Percentiles rank a stretch among this genome's conserved stretches.
phyloP scores from a whole-genome alignment of 2,329 filamentous ascomycete genomes.

The Aschersonia sp. region DNA sequence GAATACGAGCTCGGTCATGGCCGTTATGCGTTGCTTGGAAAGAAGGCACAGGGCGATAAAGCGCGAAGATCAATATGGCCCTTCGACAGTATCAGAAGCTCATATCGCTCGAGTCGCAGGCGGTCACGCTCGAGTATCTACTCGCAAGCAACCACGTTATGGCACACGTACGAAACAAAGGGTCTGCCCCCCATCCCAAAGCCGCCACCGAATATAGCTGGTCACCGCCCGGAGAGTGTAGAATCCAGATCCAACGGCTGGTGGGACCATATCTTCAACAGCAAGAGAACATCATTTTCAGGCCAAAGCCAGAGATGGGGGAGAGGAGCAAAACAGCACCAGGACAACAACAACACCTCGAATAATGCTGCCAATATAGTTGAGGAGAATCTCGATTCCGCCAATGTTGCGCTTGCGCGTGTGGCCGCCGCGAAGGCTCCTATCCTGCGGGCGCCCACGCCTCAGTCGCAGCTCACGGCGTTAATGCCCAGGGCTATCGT shows the following conservation, averaged over 20 bases:
- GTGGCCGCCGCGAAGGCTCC: conserved; percentile 14
- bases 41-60: not conserved
- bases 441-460: conserved; percentile 21
- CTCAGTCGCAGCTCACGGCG: conserved; percentile 5
- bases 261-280: conserved; percentile 63
- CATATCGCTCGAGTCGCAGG: conserved; percentile 23
- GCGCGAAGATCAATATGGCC: conserved; percentile 39
- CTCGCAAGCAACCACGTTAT: conserved; percentile 34
- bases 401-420: not conserved
- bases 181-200: conserved; percentile 50
- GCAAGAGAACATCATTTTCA: conserved; percentile 28
- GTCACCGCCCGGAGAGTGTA: conserved; percentile 28
- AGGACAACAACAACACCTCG: conserved; percentile 5
- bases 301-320: conserved; percentile 19
- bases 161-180: conserved; percentile 13
- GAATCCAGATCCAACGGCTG: conserved; percentile 51
- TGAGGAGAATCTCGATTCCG: not conserved
- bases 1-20: not conserved
- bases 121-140: conserved; percentile 45
- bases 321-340: conserved; percentile 13
- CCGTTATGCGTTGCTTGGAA: not conserved
- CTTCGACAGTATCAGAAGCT: conserved; percentile 42
- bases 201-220: conserved; percentile 23
- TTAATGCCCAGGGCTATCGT: conserved; percentile 1
- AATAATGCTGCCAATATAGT: conserved; percentile 1